Evolutionary conservation across 805 yeast genomes (phyloP).

Genomic region (Hanseniaspora mollemarum): DNA sequence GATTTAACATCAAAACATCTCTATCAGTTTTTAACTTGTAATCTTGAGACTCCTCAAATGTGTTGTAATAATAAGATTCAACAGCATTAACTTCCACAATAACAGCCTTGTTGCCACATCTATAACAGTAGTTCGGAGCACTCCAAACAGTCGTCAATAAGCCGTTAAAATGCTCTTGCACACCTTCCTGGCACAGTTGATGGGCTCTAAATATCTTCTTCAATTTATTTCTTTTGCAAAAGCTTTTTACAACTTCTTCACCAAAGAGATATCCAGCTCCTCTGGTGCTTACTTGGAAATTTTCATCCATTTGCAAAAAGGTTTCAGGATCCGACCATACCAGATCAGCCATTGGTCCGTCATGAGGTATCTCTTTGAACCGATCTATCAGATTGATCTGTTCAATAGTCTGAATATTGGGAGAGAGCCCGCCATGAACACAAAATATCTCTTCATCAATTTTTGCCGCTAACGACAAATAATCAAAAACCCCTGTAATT

Average conservation of each 20-base stretch:
- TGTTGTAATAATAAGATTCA: conserved; percentile 66
- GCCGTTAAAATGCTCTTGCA: conserved; percentile 81
- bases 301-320: conserved; percentile 26
- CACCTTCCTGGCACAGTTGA: conserved; percentile 94
- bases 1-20: conserved; percentile 13
- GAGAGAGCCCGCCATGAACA: conserved; percentile 94
- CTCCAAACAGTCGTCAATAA: conserved; percentile 94
- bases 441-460: conserved; percentile 85
- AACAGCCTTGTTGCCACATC: conserved; percentile 97
- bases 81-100: conserved; percentile 73
- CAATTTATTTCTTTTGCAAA: conserved; percentile 64
- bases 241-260: conserved; percentile 75
- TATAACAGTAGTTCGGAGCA: conserved; percentile 93
- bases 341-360: conserved; percentile 97
- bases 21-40: conserved; percentile 39
- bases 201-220: conserved; percentile 85
- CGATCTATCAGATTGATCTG: conserved; percentile 84
- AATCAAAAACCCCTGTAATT: conserved; percentile 89
- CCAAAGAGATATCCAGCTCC: conserved; percentile 99
- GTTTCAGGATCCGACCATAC: conserved; percentile 99
- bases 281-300: conserved; percentile 80
- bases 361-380: conserved; percentile 92
- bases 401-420: conserved; percentile 86
- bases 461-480: conserved; percentile 74
- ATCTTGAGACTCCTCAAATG: conserved; percentile 95